Percentiles rank a stretch among this genome's conserved stretches.
phyloP scores from a whole-genome alignment of 176 grass and related monocot genomes.

The Saccharum spontaneum region DNA sequence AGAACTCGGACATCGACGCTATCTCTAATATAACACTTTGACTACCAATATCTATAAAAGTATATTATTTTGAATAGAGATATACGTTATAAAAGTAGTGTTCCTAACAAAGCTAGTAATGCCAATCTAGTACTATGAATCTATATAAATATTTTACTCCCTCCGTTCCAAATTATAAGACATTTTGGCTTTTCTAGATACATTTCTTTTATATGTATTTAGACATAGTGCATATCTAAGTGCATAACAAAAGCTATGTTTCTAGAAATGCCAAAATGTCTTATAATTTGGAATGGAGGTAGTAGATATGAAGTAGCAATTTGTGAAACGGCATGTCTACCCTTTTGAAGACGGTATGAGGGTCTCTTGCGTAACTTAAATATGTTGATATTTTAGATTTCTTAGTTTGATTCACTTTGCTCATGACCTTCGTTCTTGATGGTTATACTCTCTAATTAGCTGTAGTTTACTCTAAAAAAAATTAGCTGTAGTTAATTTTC shows the following conservation, averaged over 20 bases:
- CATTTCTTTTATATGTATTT: too few species aligned
- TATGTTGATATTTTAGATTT: not conserved
- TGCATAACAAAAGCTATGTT: too few species aligned
- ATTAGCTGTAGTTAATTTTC: not conserved
- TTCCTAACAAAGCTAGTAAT: not conserved
- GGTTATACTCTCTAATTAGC: not conserved
- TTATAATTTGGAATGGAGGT: too few species aligned
- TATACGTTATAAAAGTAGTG: not conserved
- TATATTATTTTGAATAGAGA: not conserved
- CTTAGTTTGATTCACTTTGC: not conserved
- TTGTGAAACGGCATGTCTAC: not conserved
- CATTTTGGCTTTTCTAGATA: too few species aligned
- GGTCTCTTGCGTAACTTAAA: not conserved
- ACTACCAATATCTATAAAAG: not conserved
- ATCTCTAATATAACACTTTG: not conserved
- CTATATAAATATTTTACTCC: not conserved
- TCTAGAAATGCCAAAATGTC: too few species aligned
- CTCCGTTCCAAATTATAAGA: too few species aligned
- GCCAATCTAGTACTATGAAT: too few species aligned
- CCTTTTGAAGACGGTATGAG: too few species aligned
- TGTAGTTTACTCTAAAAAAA: not conserved
- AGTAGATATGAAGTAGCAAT: not conserved
- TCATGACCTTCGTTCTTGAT: not conserved
- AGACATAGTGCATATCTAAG: too few species aligned
- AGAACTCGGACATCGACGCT: not conserved